Evolutionary conservation across 2,329 filamentous ascomycete species (phyloP).

Genomic region (Claviceps maximensis): DNA sequence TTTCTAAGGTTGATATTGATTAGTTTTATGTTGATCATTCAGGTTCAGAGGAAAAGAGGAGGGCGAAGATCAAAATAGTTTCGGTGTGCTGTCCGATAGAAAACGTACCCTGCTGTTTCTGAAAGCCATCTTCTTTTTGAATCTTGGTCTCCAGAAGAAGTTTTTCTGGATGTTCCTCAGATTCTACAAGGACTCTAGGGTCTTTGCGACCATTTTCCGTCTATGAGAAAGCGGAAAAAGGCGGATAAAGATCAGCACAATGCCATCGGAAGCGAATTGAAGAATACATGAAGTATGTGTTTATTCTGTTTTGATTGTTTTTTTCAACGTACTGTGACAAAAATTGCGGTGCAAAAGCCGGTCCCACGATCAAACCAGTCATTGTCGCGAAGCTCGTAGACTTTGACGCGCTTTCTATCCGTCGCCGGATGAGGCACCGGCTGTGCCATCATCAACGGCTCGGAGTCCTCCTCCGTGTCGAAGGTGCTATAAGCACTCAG

Average conservation of each 20-base stretch:
- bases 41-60: neutral
- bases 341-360: conserved; percentile 77
- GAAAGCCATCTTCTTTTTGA: conserved; percentile 86
- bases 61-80: neutral
- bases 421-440: conserved; percentile 54
- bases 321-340: conserved; percentile 49
- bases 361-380: conserved; percentile 99
- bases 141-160: conserved; percentile 82
- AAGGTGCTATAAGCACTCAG: conserved; percentile 37
- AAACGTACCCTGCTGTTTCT: conserved; percentile 82
- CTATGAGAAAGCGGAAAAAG: conserved; percentile 19
- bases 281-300: neutral
- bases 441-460: conserved; percentile 60
- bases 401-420: conserved; percentile 77
- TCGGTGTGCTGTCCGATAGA: conserved; percentile 3
- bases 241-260: neutral
- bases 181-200: conserved; percentile 78
- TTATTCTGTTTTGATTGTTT: neutral
- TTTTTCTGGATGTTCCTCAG: conserved; percentile 78
- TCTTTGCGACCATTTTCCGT: conserved; percentile 56
- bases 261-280: neutral
- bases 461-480: conserved; percentile 39
- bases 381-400: conserved; percentile 96
- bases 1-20: conserved; percentile 45
- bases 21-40: neutral